Evolutionary conservation across 163 green algal genomes (phyloP).

Genomic region (Trebouxia gelatinosa): DNA sequence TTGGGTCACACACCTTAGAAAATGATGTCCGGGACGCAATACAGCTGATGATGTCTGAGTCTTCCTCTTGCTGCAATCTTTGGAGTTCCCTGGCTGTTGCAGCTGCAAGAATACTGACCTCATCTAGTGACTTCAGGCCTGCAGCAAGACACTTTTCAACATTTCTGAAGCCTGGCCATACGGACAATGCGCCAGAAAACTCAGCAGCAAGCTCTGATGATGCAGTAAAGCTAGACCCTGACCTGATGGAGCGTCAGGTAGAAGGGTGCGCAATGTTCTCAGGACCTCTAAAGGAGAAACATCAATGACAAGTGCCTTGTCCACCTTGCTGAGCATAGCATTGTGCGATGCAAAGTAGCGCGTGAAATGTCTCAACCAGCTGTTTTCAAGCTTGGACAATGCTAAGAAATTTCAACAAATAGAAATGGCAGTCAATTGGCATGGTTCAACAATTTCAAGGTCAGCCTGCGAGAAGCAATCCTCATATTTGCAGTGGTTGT

Average conservation of each 20-base stretch:
- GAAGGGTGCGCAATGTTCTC: background rate
- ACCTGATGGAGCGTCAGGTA: background rate
- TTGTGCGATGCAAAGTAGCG: background rate
- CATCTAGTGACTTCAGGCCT: slow-evolving; percentile 11
- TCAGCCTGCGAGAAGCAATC: background rate
- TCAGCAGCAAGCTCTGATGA: background rate
- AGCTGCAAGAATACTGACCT: slow-evolving; percentile 14
- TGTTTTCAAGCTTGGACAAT: background rate
- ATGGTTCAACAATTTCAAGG: background rate
- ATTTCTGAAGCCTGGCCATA: slow-evolving; percentile 2
- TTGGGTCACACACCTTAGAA: slow-evolving; percentile 3
- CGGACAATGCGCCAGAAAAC: too few relatives aligned
- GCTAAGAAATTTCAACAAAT: background rate
- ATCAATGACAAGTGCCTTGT: background rate
- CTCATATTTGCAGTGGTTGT: background rate
- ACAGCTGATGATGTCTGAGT: slow-evolving; percentile 10
- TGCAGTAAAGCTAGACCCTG: background rate
- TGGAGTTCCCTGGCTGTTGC: slow-evolving; percentile 12
- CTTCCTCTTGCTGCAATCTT: slow-evolving; percentile 11
- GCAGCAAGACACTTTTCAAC: slow-evolving; percentile 11
- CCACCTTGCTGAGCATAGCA: background rate
- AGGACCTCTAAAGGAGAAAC: background rate
- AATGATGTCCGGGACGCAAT: slow-evolving; percentile 5
- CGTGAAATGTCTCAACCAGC: background rate
- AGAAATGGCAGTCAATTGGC: background rate